Percentiles rank a stretch among this genome's conserved stretches.
phyloP scores from a whole-genome alignment of 176 grass and related monocot genomes.

The Thinopyrum elongatum region DNA sequence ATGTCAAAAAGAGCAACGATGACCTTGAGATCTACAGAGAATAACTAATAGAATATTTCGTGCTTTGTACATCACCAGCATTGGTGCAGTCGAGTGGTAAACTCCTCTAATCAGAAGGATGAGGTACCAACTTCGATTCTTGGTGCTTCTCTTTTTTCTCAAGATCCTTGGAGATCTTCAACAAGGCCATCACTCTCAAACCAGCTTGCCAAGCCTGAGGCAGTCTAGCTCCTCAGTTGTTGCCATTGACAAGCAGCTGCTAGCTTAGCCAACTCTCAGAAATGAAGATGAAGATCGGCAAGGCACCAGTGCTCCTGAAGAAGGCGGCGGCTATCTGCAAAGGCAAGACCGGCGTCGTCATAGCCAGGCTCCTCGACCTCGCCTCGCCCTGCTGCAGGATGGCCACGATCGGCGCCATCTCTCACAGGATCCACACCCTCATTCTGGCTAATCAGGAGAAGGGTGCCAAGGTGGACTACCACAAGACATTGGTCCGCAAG shows the following conservation, averaged over 20 bases:
- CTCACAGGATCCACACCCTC: constrained; percentile 58
- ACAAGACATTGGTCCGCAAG: constrained; percentile 11
- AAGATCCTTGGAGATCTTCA: not conserved
- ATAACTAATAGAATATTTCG: too few relatives aligned
- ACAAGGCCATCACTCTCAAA: not conserved
- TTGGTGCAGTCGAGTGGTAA: too few relatives aligned
- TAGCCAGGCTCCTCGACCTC: constrained; percentile 47
- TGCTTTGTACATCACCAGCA: too few relatives aligned
- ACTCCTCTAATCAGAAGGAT: too few relatives aligned
- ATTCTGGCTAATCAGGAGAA: constrained; percentile 21
- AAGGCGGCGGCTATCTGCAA: constrained; percentile 49
- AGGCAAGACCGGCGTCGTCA: constrained; percentile 45
- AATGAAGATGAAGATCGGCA: constrained; percentile 49
- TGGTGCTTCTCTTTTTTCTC: too few relatives aligned
- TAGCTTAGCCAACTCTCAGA: not conserved
- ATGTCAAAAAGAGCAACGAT: too few relatives aligned
- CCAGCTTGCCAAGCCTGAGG: not conserved
- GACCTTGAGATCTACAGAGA: too few relatives aligned
- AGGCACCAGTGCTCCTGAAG: constrained; percentile 63
- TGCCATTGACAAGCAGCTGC: constrained; percentile 7
- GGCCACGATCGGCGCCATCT: constrained; percentile 33
- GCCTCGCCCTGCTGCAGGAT: constrained; percentile 40
- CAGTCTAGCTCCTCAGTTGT: not conserved
- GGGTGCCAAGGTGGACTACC: not conserved
- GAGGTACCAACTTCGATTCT: too few relatives aligned